phyloP scores from a whole-genome alignment of 1,139 yeast species.

The Geotrichum carabidarum region DNA sequence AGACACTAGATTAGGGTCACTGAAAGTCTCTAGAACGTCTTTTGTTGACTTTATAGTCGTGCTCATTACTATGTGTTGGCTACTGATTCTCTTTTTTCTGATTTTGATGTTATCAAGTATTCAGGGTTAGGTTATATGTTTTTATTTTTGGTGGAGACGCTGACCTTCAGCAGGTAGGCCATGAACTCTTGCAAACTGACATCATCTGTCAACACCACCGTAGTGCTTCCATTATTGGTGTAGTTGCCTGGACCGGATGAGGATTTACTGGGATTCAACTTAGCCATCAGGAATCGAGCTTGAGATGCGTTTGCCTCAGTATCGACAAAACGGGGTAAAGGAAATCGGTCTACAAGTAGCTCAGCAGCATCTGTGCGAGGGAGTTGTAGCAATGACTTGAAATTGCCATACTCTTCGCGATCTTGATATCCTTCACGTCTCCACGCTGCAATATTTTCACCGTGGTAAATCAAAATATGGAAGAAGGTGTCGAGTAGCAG shows the following conservation, averaged over 20 bases:
- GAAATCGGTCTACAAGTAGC: conserved; percentile 62
- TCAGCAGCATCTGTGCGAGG: conserved; percentile 71
- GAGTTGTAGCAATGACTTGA: conserved; percentile 54
- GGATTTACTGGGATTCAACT: conserved; percentile 60
- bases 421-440: conserved; percentile 64
- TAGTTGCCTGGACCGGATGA: conserved; percentile 38
- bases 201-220: conserved; percentile 91
- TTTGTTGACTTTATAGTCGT: conserved; percentile 19
- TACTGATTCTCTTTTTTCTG: neutral
- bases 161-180: conserved; percentile 76
- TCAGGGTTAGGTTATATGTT: conserved; percentile 2
- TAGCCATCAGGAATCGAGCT: conserved; percentile 70
- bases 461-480: conserved; percentile 67
- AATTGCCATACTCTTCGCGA: conserved; percentile 57
- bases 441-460: conserved; percentile 66
- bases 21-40: conserved; percentile 29
- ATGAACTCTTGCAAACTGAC: conserved; percentile 87
- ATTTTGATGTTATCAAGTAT: neutral
- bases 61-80: neutral
- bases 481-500: conserved; percentile 67
- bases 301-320: conserved; percentile 76
- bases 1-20: conserved; percentile 33
- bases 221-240: conserved; percentile 46
- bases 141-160: conserved; percentile 16
- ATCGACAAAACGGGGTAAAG: conserved; percentile 69